Conservation (phyloP, 768 basidiomycete species). For the Lactarius evosmus region DNA sequence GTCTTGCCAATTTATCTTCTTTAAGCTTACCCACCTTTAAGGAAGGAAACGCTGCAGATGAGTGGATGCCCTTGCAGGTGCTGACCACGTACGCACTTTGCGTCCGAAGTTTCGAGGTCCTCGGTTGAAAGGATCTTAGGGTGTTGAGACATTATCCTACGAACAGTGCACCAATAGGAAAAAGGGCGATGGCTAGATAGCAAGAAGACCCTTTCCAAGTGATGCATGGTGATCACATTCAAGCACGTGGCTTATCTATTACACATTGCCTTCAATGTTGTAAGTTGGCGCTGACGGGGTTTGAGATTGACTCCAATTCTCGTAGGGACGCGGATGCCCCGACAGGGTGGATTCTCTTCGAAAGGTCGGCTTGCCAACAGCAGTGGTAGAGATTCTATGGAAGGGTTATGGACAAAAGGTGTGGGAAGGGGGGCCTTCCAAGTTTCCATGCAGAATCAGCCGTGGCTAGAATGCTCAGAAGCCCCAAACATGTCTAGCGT, state of each 20-base stretch:
- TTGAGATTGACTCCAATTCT: not conserved
- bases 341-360: not conserved
- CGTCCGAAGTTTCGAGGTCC: slow-evolving; percentile 22
- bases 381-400: not conserved
- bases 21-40: slow-evolving; percentile 80
- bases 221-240: not conserved
- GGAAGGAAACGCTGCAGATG: not conserved
- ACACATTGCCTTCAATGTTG: no score
- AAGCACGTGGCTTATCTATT: not conserved
- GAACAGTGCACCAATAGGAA: slow-evolving; percentile 2
- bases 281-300: not conserved
- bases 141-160: slow-evolving; percentile 18
- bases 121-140: slow-evolving; percentile 21
- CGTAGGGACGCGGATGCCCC: not conserved
- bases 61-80: not conserved
- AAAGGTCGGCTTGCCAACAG: not conserved
- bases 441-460: not conserved
- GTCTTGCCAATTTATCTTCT: slow-evolving; percentile 79
- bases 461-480: not conserved
- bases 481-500: not conserved
- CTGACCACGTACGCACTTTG: slow-evolving; percentile 18
- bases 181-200: not conserved
- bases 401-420: not conserved
- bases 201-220: not conserved
- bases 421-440: not conserved